Percentiles rank a stretch among this genome's conserved stretches.
These are phyloP conservation scores for Tolypocladium album DNA, from an alignment of 2,329 filamentous ascomycete genomes.

Conservation along the genomic window DNA sequence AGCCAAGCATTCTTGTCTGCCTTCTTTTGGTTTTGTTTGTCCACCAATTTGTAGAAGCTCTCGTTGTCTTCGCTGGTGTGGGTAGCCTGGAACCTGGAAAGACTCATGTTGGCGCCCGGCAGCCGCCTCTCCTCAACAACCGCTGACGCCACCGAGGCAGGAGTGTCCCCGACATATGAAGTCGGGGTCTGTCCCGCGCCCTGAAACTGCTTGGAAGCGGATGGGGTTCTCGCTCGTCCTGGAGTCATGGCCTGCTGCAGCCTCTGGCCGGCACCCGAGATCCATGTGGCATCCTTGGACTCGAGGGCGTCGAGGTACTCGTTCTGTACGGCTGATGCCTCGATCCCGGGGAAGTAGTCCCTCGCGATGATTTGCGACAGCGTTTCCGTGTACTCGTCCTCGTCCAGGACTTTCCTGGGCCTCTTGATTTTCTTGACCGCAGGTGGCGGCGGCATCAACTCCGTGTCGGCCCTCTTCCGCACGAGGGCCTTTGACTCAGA, in stretches of 20 bases:
- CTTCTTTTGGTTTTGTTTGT: constrained; percentile 78
- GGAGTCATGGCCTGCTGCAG: constrained; percentile 76
- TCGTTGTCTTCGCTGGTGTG: constrained; percentile 98
- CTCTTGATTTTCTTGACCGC: constrained; percentile 82
- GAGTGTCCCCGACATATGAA: constrained; percentile 63
- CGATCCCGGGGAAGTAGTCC: constrained; percentile 89
- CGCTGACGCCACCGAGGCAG: constrained; percentile 42
- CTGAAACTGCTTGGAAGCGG: constrained; percentile 10
- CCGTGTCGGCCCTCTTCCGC: constrained; percentile 57
- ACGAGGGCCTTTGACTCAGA: constrained; percentile 46
- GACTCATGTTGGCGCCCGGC: constrained; percentile 67
- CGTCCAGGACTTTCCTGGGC: constrained; percentile 77
- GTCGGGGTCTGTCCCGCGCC: constrained; percentile 46
- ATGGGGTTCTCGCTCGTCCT: constrained; percentile 32
- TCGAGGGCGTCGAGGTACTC: constrained; percentile 90
- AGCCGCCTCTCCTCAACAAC: constrained; percentile 29
- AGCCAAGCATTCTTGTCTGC: constrained; percentile 84
- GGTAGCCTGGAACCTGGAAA: constrained; percentile 78
- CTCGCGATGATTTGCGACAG: constrained; percentile 90
- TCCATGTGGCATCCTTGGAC: constrained; percentile 77
- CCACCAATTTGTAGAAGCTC: constrained; percentile 84
- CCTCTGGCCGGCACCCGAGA: constrained; percentile 64
- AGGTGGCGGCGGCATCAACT: constrained; percentile 78
- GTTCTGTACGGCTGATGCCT: constrained; percentile 76
- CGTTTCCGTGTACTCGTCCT: constrained; percentile 85